Base-by-base conservation (phyloP, 2,329 filamentous ascomycete genomes). In the Zymoseptoria tritici region DNA sequence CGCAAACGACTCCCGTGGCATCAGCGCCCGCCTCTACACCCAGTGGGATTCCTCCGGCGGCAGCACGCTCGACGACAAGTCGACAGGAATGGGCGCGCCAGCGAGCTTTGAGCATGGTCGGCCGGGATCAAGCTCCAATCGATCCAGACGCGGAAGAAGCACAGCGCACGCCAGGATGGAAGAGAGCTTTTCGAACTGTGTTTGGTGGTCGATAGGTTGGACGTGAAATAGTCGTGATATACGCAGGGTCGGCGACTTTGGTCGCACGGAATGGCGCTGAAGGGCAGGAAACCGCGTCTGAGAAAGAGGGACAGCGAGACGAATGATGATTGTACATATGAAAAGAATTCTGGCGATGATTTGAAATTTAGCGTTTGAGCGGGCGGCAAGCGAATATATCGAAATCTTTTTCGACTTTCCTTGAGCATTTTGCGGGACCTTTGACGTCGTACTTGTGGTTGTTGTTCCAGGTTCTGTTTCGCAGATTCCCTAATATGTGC, bases 11-110 rank as follows among this genome's bases (percentile, higher is more conserved):
- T 16, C 11, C 36, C 36, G 36, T 46, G 5, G 16, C 16, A 46
- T 16, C 36, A 46, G 16, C 36, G 36, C 36, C 36, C 9, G 13
- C 36, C 2, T 7, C 36, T 36, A 26, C 50, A 36, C 29, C 20
- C 2, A 61, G 52, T 9, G 59, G 49, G 13, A 60, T 56, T 49
- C 58, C 46, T 22, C 49, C 57, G 19, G 59, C 56, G 5, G 62
- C 64, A 46, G 62, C 66, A 46, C 61, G 59, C 16, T 51, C 62
- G 7, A 64, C 61, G 7, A 55, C 62, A 1, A 70, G 73, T 36
- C 70, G 76, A 49, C 67, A 76, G 56, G 77, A 79, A 60, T 79
- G 78, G 77, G 76, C 77, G 4, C 72, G 77, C 4, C 74, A 77
- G 60, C 70, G 78, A 52, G 77, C 78, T 9, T 61, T 78, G n/a